Base-by-base conservation (phyloP, 495 filamentous ascomycete genomes). In the Cudoniella acicularis region DNA sequence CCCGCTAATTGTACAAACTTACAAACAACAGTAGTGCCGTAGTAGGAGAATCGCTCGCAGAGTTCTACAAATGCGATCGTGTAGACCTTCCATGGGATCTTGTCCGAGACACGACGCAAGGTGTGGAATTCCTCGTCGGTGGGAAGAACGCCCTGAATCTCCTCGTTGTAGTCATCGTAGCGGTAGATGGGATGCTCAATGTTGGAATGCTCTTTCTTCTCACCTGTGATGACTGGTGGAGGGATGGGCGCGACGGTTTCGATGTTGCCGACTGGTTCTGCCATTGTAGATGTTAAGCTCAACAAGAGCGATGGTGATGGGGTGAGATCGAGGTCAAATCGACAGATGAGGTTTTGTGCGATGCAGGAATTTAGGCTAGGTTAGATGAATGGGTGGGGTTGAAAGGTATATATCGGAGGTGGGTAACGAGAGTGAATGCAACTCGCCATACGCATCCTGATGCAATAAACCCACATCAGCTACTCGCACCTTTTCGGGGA, bases 41-140 rank as follows among this genome's bases (percentile, higher is more conserved):
- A 91, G 75, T 88, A 91, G 9, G 85, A 87, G 73, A 90, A 89
- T 36, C 88, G 85, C 75, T 92, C 89, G 73, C 83, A 87, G 56
- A 90, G 69, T 71, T 92, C 89, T 49, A 90, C 81, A 62, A 90
- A 85, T 20, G 85, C 87, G 53, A 93, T 79, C 21, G 84, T 86
- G 65, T 83, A 92, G 8, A 79, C 78, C 13, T 72, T 79, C 76
- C 75, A 85, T 18, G 85, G 87, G 25, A 93, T 78, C 36, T 74
- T 76, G 43, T 81, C 88, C 13, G 87, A 74, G 1, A 92, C 77
- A 41, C 88, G 83, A 22, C 79, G 83, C 8, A 92, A 77, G 0
- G 80, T 83, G 0, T 56, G 43, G 47, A 87, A 65, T 51, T 92
- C 84, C 36, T 86, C 81, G 1, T 79, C 76, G 0, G 83, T 90